Conservation (phyloP, 768 basidiomycete genomes). For the Tricholoma sp. region DNA sequence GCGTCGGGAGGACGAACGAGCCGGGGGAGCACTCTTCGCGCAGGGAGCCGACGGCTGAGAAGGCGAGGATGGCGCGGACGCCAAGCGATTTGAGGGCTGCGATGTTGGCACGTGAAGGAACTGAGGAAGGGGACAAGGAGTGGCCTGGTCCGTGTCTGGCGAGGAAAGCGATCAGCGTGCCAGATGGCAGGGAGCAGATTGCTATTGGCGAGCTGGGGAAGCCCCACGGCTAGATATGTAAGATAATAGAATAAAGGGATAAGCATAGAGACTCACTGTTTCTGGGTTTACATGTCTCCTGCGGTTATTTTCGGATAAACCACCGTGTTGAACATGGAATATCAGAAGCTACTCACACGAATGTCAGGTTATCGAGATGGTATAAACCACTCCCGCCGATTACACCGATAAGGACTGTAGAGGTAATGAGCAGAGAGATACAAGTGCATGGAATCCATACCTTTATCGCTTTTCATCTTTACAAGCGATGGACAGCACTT, state of each 20-base stretch:
- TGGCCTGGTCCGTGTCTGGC: conserved; percentile 88
- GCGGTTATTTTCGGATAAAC: background rate
- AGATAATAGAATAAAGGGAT: background rate
- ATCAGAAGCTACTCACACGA: conserved; percentile 56
- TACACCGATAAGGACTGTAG: conserved; percentile 76
- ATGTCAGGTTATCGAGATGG: conserved; percentile 85
- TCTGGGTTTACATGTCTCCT: conserved; percentile 76
- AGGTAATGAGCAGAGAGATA: background rate
- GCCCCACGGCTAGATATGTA: conserved; percentile 79
- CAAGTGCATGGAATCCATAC: background rate
- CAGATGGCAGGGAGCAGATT: conserved; percentile 85
- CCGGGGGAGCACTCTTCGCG: conserved; percentile 92
- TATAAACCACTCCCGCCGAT: conserved; percentile 93
- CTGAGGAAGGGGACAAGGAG: conserved; percentile 69
- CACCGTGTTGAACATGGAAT: background rate
- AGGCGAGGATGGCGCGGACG: conserved; percentile 84
- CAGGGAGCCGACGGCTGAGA: conserved; percentile 93
- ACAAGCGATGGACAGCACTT: too few species aligned
- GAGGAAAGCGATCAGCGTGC: conserved; percentile 80
- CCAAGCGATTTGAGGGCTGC: conserved; percentile 92
- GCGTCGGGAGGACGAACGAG: conserved; percentile 80
- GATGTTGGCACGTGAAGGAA: conserved; percentile 90
- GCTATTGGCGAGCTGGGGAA: conserved; percentile 85
- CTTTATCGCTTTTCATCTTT: background rate
- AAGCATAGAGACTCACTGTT: conserved; percentile 49